Base-by-base conservation (phyloP, 2,329 filamentous ascomycete species). In the Dothideomycetidae sp. region DNA sequence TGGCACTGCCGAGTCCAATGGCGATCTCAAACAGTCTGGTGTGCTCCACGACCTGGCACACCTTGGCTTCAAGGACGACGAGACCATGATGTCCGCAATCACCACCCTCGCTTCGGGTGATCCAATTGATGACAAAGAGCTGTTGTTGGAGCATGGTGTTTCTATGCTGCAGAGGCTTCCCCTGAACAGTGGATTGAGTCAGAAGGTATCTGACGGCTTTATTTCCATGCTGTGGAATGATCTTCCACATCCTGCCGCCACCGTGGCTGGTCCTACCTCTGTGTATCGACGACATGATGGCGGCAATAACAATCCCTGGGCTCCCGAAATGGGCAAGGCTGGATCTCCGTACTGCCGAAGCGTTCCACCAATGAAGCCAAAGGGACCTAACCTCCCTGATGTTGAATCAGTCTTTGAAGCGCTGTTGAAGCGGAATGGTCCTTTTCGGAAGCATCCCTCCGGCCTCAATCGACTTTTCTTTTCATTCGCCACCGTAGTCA, bases 141-240 rank as follows among this genome's bases (percentile, higher is more conserved):
- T 62, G 4, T 40, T 67, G 39, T 58, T 68, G 13, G 68, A 71
- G 44, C 53, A 70, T 52, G 67, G 64, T 12, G 66, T 71, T 2
- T 50, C 61, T 10, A 67, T 70, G 62, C 58, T 71, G 13, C 66
- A 70, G 43, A 52, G 55, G 1, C 50, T 70, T n/a, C 66, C 66
- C 5, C 44, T 53, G 10, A 65, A 68, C 50, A 69, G 65, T 45
- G 59, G 64, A 10, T 53, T 69, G n/a, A 59, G 61, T 34, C 48
- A 57, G 29, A 60, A 55, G n/a, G 55, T 67, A 5, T 66, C 66
- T 3, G 59, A 66, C 50, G 59, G 58, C 14, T 70, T 70, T 50
- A 68, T 70, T 41, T 54, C 53, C 4, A 67, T 69, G 66, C 57
- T 71, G 3, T 71, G 62, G 58, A 50, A 64, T 42, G 66, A 70